Evolutionary conservation across 371 early-diverging fungal species (phyloP).

Genomic region (Mortierella sp.): DNA sequence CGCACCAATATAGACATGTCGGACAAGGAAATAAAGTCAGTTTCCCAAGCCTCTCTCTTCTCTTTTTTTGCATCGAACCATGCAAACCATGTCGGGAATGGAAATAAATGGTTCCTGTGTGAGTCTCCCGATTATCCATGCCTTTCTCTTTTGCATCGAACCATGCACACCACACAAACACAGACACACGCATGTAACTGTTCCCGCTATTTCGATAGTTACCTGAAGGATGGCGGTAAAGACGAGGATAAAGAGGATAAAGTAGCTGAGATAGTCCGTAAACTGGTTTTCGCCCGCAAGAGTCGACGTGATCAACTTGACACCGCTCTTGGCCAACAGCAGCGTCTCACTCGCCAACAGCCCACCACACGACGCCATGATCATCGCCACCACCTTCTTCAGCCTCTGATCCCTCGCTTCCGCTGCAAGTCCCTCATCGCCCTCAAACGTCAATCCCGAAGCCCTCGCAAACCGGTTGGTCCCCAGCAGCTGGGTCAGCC

Average conservation of each 20-base stretch:
- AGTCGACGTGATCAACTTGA: constrained; percentile 69
- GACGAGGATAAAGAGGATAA: constrained; percentile 68
- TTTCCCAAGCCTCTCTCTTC: too few species aligned
- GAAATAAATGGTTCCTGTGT: too few species aligned
- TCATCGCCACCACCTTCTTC: constrained; percentile 69
- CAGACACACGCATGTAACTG: too few species aligned
- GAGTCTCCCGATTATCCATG: too few species aligned
- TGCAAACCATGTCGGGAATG: too few species aligned
- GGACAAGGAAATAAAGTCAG: too few species aligned
- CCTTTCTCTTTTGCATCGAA: too few species aligned
- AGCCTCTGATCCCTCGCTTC: constrained; percentile 46
- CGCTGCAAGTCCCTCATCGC: constrained; percentile 30
- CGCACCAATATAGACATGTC: too few species aligned
- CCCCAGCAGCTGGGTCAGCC: constrained; percentile 17
- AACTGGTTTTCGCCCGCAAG: constrained; percentile 71
- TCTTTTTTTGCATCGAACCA: too few species aligned
- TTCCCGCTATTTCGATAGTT: constrained; percentile 9
- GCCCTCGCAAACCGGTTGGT: constrained; percentile 27
- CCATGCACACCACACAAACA: too few species aligned
- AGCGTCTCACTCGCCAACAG: constrained; percentile 75
- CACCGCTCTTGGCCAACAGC: constrained; percentile 76
- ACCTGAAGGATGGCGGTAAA: constrained; percentile 74
- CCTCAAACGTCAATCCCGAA: constrained; percentile 22
- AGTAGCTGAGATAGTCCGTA: constrained; percentile 69
- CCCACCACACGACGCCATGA: constrained; percentile 75